These are phyloP conservation scores for Botrytis porri DNA, from an alignment of 2,329 filamentous ascomycete genomes.

Conservation along the genomic window DNA sequence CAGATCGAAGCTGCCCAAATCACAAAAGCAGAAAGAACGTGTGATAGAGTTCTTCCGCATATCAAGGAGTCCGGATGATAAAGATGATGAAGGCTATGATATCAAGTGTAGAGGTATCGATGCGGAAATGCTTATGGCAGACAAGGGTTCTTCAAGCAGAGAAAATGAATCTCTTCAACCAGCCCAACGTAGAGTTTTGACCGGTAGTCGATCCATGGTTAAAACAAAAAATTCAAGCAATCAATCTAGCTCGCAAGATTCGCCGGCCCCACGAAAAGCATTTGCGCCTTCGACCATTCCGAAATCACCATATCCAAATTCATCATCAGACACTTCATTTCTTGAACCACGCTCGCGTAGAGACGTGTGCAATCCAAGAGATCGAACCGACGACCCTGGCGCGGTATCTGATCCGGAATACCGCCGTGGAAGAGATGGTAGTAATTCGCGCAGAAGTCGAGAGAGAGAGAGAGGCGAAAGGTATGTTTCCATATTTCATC, in stretches of 20 bases:
- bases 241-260: not conserved
- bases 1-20: not conserved
- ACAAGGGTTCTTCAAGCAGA: not conserved
- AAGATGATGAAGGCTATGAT: not conserved
- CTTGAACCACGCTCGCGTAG: not conserved
- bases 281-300: accelerated
- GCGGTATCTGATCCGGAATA: not conserved
- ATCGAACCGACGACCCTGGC: not conserved
- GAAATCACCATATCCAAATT: not conserved
- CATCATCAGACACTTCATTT: not conserved
- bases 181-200: not conserved
- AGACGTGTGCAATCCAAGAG: not conserved
- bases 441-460: not conserved
- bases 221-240: not conserved
- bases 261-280: not conserved
- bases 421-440: not conserved
- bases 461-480: not conserved
- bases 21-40: not conserved
- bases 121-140: not conserved
- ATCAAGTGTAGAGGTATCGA: not conserved
- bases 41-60: not conserved
- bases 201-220: not conserved
- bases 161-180: too few species aligned
- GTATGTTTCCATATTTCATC: not conserved
- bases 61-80: not conserved